Evolutionary conservation across 352 stramenopile species (phyloP).

Genomic region (Globisporangium acanthophoron): DNA sequence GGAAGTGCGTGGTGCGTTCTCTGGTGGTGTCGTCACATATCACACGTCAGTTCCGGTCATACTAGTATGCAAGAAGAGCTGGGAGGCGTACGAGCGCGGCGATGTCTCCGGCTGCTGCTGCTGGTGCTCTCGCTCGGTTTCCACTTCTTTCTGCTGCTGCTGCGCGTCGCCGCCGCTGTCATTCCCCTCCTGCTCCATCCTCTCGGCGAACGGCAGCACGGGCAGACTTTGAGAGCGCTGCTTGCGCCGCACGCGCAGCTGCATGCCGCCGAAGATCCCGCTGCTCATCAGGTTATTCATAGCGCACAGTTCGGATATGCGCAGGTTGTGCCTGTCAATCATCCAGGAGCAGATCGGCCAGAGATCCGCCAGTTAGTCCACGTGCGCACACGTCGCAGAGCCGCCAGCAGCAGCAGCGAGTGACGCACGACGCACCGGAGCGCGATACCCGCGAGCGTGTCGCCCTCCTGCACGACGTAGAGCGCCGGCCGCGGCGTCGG

Average conservation of each 20-base stretch:
- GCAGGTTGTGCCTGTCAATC: constrained; percentile 33
- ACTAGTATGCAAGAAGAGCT: neutral
- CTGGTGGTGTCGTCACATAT: neutral
- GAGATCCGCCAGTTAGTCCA: neutral
- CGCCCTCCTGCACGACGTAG: constrained; percentile 35
- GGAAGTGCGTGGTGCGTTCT: constrained; percentile 12
- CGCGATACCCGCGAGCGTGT: constrained; percentile 40
- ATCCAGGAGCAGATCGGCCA: too few relatives aligned
- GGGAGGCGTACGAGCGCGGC: neutral
- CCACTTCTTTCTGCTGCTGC: neutral
- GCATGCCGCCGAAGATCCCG: constrained; percentile 31
- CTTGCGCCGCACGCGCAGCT: constrained; percentile 37
- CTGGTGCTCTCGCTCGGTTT: neutral
- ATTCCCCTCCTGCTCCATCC: constrained; percentile 8
- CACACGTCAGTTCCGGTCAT: neutral
- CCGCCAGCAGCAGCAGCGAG: neutral
- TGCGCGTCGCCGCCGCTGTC: constrained; percentile 3
- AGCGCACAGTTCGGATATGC: constrained; percentile 39
- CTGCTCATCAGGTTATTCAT: constrained; percentile 45
- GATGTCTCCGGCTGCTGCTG: constrained; percentile 13
- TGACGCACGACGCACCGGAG: constrained; percentile 15
- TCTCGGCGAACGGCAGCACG: constrained; percentile 14
- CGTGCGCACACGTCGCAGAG: neutral
- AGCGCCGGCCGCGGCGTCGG: constrained; percentile 11
- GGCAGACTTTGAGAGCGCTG: constrained; percentile 40